Evolutionary conservation across 73 alveolate species (phyloP), one percentile per base, ranked within the genome.

Genomic region (Effrenium voratum): DNA sequence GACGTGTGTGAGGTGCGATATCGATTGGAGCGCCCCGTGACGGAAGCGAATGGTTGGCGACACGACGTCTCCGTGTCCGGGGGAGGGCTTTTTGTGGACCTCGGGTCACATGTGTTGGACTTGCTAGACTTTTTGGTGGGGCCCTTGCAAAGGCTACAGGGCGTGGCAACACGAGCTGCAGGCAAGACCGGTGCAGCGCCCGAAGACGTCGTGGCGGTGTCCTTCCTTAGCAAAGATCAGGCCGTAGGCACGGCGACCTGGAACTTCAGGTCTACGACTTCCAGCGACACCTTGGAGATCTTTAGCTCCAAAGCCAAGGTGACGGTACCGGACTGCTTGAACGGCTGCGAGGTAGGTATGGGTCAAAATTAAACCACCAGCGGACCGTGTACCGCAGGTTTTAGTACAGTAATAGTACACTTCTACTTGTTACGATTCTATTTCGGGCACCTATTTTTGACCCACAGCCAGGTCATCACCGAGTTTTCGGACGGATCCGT

Each of bases 101-200:
- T 85, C 15, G 94, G 94, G 19, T 85, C 94, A 0, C 94, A 85
- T 26, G 94, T 47, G n/a, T 68, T 85, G 63, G 94, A 85, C 28
- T 59, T 85, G 5, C 80, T 85, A 60, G 94, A 85, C 36, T 85
- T 85, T 59, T n/a, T 85, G 38, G 36, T 85, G 63, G 94, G 94
- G 2, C 94, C 94, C 8, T 36, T 85, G 57, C 94, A 68, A 59
- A 45, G 26, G 52, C 75, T 85, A 30, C 57, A 45, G 15, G 94
- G 94, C 24, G 81, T 49, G 47, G 94, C 94, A 41, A 70, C 36
- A 6, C 79, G 94, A 30, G 81, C 60, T 5, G 12, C 36, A 1
- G 46, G 34, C 30, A 59, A 59, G 36, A 44, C 13, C 16, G n/a
- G 26, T 10, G 41, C 79, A 10, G 59, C 41, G 43, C 94, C 94